Evolutionary conservation across 305 asterid genomes (phyloP).

Genomic region (Salvia sclarea): DNA sequence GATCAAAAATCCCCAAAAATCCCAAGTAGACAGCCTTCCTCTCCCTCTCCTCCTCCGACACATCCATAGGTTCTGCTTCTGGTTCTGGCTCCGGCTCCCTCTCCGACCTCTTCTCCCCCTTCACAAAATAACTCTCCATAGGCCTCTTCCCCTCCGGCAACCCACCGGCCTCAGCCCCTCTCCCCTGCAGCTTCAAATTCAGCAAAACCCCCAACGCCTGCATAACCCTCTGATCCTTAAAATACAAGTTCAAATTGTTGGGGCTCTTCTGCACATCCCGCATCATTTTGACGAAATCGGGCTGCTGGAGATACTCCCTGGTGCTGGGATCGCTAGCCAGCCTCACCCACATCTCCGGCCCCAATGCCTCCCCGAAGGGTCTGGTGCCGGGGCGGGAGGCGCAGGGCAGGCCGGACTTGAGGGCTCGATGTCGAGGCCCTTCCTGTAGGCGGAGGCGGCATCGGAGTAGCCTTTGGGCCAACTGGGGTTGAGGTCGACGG

Average conservation of each 20-base stretch:
- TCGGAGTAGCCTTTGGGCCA: conserved; percentile 76
- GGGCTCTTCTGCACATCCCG: conserved; percentile 83
- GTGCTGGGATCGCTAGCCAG: conserved; percentile 68
- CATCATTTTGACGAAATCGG: conserved; percentile 75
- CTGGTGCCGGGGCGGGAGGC: conserved; percentile 39
- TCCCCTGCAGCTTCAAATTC: conserved; percentile 40
- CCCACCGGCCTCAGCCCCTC: conserved; percentile 50
- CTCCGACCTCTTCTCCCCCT: conserved; percentile 55
- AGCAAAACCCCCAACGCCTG: conserved; percentile 73
- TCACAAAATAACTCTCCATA: conserved; percentile 46
- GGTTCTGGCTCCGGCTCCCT: conserved; percentile 44
- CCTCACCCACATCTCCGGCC: conserved; percentile 87
- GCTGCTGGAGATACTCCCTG: conserved; percentile 60
- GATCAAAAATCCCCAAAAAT: too few species aligned
- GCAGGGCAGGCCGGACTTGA: conserved; percentile 75
- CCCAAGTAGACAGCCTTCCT: too few species aligned
- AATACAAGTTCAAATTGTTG: conserved; percentile 54
- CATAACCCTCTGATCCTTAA: conserved; percentile 85
- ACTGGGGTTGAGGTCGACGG: conserved; percentile 75
- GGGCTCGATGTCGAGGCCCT: conserved; percentile 74
- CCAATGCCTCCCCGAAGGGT: conserved; percentile 79
- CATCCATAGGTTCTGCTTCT: too few species aligned
- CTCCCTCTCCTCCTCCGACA: conserved; percentile 53
- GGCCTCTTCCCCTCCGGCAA: conserved; percentile 57
- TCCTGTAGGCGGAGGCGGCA: conserved; percentile 61